These are phyloP conservation scores for Inosperma sp. DNA, from an alignment of 768 basidiomycete genomes.

Conservation along the genomic window DNA sequence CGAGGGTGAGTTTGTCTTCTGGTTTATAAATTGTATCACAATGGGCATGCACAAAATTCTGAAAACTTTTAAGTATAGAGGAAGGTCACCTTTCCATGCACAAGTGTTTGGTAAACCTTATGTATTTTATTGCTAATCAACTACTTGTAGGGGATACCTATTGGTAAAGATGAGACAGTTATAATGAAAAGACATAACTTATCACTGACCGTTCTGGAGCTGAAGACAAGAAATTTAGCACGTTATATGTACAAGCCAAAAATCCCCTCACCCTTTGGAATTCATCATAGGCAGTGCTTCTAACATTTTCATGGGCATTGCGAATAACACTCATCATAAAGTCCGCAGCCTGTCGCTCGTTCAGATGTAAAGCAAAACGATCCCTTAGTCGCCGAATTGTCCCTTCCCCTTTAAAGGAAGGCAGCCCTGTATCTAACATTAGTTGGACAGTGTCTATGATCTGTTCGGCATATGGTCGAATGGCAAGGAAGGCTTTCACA, in stretches of 20 bases:
- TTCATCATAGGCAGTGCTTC: slow-evolving; percentile 92
- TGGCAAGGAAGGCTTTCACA: slow-evolving; percentile 93
- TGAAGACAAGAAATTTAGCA: slow-evolving; percentile 20
- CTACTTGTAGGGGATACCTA: slow-evolving; percentile 12
- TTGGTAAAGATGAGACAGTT: not conserved
- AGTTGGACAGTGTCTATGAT: slow-evolving; percentile 83
- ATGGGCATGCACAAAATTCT: no score
- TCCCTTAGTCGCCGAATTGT: slow-evolving; percentile 87
- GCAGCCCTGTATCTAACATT: slow-evolving; percentile 93
- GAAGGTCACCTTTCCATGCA: no score
- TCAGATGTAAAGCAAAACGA: slow-evolving; percentile 76
- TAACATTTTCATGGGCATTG: slow-evolving; percentile 92
- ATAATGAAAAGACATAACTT: not conserved
- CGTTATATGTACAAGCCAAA: not conserved
- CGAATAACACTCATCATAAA: slow-evolving; percentile 86
- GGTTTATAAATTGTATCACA: not conserved
- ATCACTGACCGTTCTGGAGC: slow-evolving; percentile 16
- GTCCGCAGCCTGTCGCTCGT: slow-evolving; percentile 89
- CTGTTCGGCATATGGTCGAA: slow-evolving; percentile 91
- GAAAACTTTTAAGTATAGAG: no score
- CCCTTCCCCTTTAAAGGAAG: slow-evolving; percentile 93
- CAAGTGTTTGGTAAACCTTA: no score
- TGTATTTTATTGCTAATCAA: not conserved
- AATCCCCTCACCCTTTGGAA: slow-evolving; percentile 72
- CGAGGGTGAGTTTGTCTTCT: not conserved